A percentile compares a stretch with the other conserved stretches of the same genome.
Evolutionary conservation across 2,329 filamentous ascomycete genomes (phyloP).

Genomic region (Trichoderma sp.): DNA sequence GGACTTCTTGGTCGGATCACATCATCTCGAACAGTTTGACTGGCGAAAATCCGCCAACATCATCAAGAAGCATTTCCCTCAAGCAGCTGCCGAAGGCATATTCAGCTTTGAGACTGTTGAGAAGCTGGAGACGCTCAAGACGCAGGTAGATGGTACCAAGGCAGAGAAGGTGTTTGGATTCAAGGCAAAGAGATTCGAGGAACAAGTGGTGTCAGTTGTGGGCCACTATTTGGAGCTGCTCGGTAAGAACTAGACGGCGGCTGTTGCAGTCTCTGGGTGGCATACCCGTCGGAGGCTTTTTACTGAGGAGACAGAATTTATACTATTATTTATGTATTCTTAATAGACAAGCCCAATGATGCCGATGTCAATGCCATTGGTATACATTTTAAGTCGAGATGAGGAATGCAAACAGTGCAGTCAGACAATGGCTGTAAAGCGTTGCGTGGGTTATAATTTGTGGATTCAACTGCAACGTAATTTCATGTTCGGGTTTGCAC

Average conservation of each 20-base stretch:
- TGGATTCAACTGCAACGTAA: background rate
- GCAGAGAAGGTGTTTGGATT: conserved; percentile 40
- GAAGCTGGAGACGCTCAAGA: background rate
- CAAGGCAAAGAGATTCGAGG: conserved; percentile 37
- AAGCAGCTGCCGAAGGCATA: conserved; percentile 14
- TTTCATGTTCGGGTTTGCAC: background rate
- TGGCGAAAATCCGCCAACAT: conserved; percentile 4
- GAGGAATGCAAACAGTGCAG: background rate
- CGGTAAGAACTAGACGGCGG: background rate
- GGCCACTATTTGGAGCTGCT: conserved; percentile 39
- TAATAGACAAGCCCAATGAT: too few species aligned
- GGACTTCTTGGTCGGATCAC: conserved; percentile 22
- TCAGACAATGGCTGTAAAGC: background rate
- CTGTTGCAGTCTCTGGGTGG: too few species aligned
- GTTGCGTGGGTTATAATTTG: too few species aligned
- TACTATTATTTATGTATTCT: too few species aligned
- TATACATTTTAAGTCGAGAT: background rate
- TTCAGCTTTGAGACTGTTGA: conserved; percentile 18
- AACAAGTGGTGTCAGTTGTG: conserved; percentile 39
- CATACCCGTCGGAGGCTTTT: background rate
- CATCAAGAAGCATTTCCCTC: conserved; percentile 24
- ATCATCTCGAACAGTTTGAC: background rate
- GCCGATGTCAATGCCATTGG: too few species aligned
- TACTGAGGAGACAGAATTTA: background rate
- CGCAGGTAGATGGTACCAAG: conserved; percentile 33